These are phyloP conservation scores for Saccharomycopsis hybrid DNA, from an alignment of 1,139 yeast species.

Conservation along the genomic window DNA sequence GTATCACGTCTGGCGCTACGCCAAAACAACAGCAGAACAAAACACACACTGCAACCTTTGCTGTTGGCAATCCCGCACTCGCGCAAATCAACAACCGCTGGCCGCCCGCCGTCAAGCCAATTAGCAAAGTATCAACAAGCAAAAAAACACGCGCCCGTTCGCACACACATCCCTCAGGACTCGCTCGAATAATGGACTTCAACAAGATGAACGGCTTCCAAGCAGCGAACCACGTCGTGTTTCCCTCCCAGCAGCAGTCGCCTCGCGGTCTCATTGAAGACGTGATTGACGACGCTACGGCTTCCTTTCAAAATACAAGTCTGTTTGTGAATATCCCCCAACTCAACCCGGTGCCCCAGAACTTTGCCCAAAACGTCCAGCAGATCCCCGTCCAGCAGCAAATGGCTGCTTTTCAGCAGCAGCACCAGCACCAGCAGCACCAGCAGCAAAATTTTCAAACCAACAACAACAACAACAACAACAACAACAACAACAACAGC, in stretches of 20 bases:
- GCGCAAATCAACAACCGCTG: too few species aligned
- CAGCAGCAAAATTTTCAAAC: background rate
- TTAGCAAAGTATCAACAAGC: background rate
- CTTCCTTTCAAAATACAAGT: background rate
- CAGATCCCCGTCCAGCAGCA: background rate
- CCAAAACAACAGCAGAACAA: too few species aligned
- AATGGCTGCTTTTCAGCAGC: background rate
- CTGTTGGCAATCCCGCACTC: too few species aligned
- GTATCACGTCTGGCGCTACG: too few species aligned
- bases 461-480: background rate
- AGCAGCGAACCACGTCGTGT: constrained; percentile 4
- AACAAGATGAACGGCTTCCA: constrained; percentile 7
- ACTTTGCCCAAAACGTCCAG: background rate
- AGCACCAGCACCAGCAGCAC: constrained; percentile 5
- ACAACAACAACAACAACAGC: background rate
- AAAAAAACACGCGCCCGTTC: background rate
- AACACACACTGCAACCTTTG: too few species aligned
- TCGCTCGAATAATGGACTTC: constrained; percentile 6
- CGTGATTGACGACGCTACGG: constrained; percentile 16
- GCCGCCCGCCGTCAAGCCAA: too few species aligned
- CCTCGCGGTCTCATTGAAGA: constrained; percentile 10
- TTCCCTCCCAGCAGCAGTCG: background rate
- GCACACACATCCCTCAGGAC: too few species aligned
- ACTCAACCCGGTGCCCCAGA: constrained; percentile 3
- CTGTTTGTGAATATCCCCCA: background rate